phyloP scores from a whole-genome alignment of 2,329 filamentous ascomycete genomes.

The Ceratocystis cacaofunesta region DNA sequence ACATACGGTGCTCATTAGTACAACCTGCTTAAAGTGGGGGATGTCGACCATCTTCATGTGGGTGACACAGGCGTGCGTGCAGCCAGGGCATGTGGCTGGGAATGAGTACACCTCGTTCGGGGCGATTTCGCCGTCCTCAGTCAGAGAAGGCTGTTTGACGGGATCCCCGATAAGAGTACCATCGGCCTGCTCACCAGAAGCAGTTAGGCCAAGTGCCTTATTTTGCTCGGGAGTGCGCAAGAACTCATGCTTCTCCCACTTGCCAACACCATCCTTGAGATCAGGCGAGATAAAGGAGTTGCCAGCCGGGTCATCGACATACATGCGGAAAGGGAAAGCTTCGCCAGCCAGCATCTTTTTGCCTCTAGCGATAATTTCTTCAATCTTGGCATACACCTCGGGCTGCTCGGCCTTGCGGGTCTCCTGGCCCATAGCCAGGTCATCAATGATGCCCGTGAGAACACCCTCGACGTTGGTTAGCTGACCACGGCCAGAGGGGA shows the following conservation, averaged over 20 bases:
- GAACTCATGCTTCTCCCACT: constrained; percentile 80
- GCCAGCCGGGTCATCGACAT: constrained; percentile 78
- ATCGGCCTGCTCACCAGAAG: constrained; percentile 32
- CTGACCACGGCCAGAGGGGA: constrained; percentile 79
- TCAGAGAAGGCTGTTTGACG: constrained; percentile 23
- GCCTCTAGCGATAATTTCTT: constrained; percentile 58
- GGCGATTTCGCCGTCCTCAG: constrained; percentile 60
- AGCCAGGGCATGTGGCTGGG: constrained; percentile 82
- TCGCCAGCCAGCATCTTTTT: constrained; percentile 63
- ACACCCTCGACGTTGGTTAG: constrained; percentile 89
- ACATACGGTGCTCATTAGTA: constrained; percentile 89
- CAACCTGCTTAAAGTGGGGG: constrained; percentile 92
- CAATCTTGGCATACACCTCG: constrained; percentile 65
- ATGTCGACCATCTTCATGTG: constrained; percentile 99
- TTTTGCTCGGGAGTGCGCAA: constrained; percentile 74
- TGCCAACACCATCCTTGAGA: constrained; percentile 62
- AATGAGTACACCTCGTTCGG: constrained; percentile 87
- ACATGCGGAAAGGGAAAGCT: constrained; percentile 74
- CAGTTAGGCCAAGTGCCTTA: constrained; percentile 60
- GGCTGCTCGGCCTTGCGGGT: constrained; percentile 62
- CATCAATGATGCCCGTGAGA: constrained; percentile 60
- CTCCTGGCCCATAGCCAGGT: constrained; percentile 70
- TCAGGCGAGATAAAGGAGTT: constrained; percentile 95
- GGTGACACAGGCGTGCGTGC: constrained; percentile 69
- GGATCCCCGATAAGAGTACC: constrained; percentile 23